phyloP scores from a whole-genome alignment of 108 stramenopile genomes.

The Epipyxis sp. region DNA sequence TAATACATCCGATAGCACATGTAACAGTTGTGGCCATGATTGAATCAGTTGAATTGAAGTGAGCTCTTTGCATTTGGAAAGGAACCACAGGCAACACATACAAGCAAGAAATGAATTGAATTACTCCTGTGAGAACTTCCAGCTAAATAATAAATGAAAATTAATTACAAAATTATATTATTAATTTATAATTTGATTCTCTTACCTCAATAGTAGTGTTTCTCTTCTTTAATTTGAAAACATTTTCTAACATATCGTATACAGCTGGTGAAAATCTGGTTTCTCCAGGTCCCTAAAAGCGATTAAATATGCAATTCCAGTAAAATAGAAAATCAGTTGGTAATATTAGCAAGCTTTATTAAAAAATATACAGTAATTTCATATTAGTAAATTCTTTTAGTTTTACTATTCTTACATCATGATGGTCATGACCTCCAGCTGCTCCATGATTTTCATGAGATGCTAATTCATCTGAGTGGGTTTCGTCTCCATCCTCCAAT shows the following conservation, averaged over 20 bases:
- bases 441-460: too few species aligned
- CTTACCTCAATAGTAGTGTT: slow-evolving; percentile 23
- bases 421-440: neutral
- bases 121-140: slow-evolving; percentile 21
- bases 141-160: neutral
- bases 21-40: slow-evolving; percentile 7
- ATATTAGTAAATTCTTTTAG: neutral
- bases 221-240: neutral
- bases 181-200: neutral
- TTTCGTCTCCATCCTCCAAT: too few species aligned
- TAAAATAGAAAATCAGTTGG: too few species aligned
- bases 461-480: too few species aligned
- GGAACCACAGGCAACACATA: slow-evolving; percentile 32
- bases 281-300: too few species aligned
- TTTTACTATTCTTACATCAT: neutral
- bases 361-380: too few species aligned
- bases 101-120: slow-evolving; percentile 32
- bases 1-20: slow-evolving; percentile 20
- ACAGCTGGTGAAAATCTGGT: too few species aligned
- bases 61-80: slow-evolving; percentile 5
- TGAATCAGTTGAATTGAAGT: neutral
- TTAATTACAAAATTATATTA: neutral
- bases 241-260: neutral
- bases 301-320: too few species aligned
- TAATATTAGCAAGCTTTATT: too few species aligned